Evolutionary conservation across 768 basidiomycete species (phyloP).

Genomic region (Macrolepiota dolichaula): DNA sequence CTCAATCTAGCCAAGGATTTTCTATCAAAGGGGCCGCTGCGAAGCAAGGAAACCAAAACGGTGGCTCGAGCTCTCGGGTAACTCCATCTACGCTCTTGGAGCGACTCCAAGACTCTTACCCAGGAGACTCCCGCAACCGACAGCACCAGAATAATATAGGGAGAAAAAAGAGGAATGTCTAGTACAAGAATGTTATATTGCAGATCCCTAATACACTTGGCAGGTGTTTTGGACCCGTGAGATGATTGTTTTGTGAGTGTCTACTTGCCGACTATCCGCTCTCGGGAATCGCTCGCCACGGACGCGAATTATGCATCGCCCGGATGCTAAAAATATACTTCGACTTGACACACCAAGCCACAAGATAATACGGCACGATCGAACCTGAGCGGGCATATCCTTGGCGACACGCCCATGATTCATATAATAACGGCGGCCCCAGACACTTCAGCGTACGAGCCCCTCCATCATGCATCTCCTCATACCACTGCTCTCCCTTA

Average conservation of each 20-base stretch:
- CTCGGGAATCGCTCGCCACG: neutral
- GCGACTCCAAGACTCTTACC: slow-evolving; percentile 12
- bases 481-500: neutral
- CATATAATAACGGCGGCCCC: neutral
- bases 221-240: neutral
- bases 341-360: neutral
- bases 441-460: neutral
- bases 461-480: neutral
- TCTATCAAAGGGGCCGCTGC: slow-evolving; percentile 19
- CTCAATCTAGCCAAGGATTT: slow-evolving; percentile 10
- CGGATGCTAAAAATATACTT: neutral
- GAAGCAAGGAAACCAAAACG: neutral
- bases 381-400: neutral
- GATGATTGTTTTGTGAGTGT: neutral
- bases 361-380: neutral
- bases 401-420: neutral
- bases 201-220: too few species aligned
- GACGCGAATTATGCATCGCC: neutral
- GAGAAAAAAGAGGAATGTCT: slow-evolving; percentile 9
- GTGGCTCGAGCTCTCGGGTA: neutral
- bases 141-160: neutral
- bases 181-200: neutral
- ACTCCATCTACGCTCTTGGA: slow-evolving; percentile 13
- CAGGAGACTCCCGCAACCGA: neutral
- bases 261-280: neutral